These are phyloP conservation scores for Simmondsia chinensis DNA, from an alignment of 148 eudicot genomes.

Conservation along the genomic window DNA sequence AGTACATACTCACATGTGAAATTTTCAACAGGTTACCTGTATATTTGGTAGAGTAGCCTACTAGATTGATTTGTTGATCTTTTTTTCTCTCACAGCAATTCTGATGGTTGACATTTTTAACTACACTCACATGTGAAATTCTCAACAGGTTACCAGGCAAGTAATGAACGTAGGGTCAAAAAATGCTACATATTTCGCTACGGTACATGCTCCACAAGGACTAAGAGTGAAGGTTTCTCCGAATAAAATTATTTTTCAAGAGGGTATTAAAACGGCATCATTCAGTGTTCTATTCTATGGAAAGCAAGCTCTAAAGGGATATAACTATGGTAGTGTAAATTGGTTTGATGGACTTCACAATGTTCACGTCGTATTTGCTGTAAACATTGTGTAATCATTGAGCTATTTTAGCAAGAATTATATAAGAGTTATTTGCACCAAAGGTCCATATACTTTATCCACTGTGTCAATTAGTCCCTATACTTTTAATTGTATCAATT, in stretches of 20 bases:
- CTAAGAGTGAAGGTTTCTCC: constrained; percentile 36
- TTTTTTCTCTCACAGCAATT: too few relatives aligned
- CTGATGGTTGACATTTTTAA: too few relatives aligned
- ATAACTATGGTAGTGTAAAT: constrained; percentile 42
- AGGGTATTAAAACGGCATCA: constrained; percentile 14
- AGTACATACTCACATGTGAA: too few relatives aligned
- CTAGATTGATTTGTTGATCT: too few relatives aligned
- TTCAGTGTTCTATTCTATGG: constrained; percentile 37
- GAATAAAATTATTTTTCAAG: constrained; percentile 22
- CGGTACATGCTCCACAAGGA: constrained; percentile 31
- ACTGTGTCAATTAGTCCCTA: too few relatives aligned
- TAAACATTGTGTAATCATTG: constrained; percentile 30
- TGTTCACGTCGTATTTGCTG: constrained; percentile 43
- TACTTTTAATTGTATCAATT: too few relatives aligned
- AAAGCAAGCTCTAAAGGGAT: constrained; percentile 37
- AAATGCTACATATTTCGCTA: constrained; percentile 33
- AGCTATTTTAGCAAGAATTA: too few relatives aligned
- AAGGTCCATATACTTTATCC: too few relatives aligned
- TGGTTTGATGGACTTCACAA: constrained; percentile 48
- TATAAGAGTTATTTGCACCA: too few relatives aligned
- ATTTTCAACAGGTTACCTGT: too few relatives aligned
- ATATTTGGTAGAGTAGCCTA: too few relatives aligned
- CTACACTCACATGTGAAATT: too few relatives aligned
- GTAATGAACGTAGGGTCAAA: constrained; percentile 41
- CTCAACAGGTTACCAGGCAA: constrained; percentile 32